Conservation (phyloP, 345 rosid species). For the Melaleuca alternifolia region DNA sequence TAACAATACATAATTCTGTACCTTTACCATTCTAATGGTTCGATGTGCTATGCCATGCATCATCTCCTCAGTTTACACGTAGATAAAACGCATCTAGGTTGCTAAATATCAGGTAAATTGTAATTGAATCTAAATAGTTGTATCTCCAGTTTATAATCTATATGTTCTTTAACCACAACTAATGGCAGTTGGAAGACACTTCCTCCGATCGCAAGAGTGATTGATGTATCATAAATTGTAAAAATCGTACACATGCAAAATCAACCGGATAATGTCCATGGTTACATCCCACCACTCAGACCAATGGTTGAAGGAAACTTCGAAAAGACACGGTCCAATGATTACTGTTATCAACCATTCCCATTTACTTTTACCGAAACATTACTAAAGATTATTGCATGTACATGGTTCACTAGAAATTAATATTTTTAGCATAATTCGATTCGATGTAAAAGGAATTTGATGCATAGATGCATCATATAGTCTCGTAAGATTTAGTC, state of each 20-base stretch:
- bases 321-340: background rate
- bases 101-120: background rate
- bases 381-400: too few species aligned
- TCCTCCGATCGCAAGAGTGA: background rate
- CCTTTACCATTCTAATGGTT: background rate
- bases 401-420: too few species aligned
- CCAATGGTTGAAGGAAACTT: background rate
- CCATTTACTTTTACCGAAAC: too few species aligned
- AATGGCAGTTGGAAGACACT: rapidly evolving
- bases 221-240: background rate
- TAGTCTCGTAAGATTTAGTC: too few species aligned
- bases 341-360: too few species aligned
- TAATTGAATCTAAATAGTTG: background rate
- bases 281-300: too few species aligned
- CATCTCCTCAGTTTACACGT: background rate
- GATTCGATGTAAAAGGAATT: too few species aligned
- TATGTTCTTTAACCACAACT: background rate
- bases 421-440: too few species aligned
- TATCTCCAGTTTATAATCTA: rapidly evolving
- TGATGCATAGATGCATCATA: too few species aligned
- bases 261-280: background rate
- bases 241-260: too few species aligned
- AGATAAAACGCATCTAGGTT: background rate
- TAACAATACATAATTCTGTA: background rate
- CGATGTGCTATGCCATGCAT: background rate